These are phyloP conservation scores for Trypanosoma brucei DNA, from an alignment of 208 protist genomes.

Conservation along the genomic window DNA sequence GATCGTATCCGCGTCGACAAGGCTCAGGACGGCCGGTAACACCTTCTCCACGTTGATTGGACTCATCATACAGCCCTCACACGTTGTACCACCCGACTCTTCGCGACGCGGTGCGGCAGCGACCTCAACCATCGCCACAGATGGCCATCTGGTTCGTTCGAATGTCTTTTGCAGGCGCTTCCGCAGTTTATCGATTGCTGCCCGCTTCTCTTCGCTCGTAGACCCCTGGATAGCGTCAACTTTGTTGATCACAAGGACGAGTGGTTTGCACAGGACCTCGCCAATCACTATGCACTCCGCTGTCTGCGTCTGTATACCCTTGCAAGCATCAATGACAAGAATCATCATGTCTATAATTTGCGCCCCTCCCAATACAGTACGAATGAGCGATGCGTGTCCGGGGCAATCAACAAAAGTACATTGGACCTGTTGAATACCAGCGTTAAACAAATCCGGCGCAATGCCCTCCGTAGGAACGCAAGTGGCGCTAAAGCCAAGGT, in stretches of 20 bases:
- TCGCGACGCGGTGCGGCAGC: slow-evolving; percentile 47
- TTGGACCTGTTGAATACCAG: slow-evolving; percentile 36
- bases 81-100: not conserved
- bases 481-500: slow-evolving; percentile 96
- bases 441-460: slow-evolving; percentile 19
- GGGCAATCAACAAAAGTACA: slow-evolving; percentile 98
- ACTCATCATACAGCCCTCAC: not conserved
- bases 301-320: slow-evolving; percentile 98
- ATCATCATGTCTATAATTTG: slow-evolving; percentile 99
- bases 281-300: slow-evolving; percentile 92
- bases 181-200: slow-evolving; percentile 42
- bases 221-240: slow-evolving; percentile 77
- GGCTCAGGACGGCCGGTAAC: slow-evolving; percentile 30
- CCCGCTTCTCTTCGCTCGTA: slow-evolving; percentile 21
- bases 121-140: slow-evolving; percentile 62
- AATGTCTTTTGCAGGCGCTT: slow-evolving; percentile 53
- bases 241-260: slow-evolving; percentile 97
- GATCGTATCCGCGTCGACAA: slow-evolving; percentile 26
- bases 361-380: slow-evolving; percentile 96
- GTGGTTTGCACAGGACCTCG: slow-evolving; percentile 65
- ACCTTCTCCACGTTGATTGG: slow-evolving; percentile 37
- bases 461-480: slow-evolving; percentile 17
- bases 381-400: slow-evolving; percentile 97
- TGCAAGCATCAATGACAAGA: slow-evolving; percentile 95
- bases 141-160: slow-evolving; percentile 66